Conservation (phyloP, 2,329 filamentous ascomycete genomes). For the Verticillium alfalfae region DNA sequence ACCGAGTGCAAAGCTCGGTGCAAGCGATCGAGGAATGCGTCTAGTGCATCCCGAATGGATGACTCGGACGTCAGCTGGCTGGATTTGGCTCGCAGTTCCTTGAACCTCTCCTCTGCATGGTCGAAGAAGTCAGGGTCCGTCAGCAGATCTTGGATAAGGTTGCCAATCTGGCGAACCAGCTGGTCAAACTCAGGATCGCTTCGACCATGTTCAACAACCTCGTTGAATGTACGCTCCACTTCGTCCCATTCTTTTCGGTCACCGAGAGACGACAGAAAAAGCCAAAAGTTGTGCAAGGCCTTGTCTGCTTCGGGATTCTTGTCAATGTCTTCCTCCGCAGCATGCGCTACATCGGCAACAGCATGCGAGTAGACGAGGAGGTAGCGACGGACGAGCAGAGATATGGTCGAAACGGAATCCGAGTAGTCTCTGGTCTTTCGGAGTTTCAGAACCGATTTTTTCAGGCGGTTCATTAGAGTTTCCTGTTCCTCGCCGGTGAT, state of each 20-base stretch:
- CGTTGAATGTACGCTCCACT: conserved; percentile 62
- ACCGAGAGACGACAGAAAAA: conserved; percentile 74
- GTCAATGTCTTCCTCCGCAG: conserved; percentile 64
- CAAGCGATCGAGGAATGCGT: conserved; percentile 63
- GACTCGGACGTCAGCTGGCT: conserved; percentile 64
- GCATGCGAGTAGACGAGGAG: conserved; percentile 71
- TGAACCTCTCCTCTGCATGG: conserved; percentile 54
- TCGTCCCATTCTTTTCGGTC: conserved; percentile 69
- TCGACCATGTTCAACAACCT: conserved; percentile 67
- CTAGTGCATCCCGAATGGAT: conserved; percentile 65
- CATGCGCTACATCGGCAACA: conserved; percentile 59
- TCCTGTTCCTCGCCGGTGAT: conserved; percentile 66
- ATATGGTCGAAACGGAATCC: conserved; percentile 76
- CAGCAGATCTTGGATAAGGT: conserved; percentile 72
- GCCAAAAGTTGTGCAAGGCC: conserved; percentile 76
- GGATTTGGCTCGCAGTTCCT: conserved; percentile 44
- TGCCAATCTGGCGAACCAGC: conserved; percentile 66
- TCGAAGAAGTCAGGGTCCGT: conserved; percentile 85
- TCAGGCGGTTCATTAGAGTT: conserved; percentile 68
- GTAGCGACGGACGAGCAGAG: conserved; percentile 72
- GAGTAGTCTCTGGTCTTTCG: conserved; percentile 76
- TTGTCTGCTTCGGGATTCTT: conserved; percentile 70
- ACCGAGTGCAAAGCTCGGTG: conserved; percentile 65
- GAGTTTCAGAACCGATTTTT: conserved; percentile 68
- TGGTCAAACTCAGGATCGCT: conserved; percentile 79